Evolutionary conservation across 1,284 basidiomycete genomes (phyloP), one percentile per base, ranked within the genome.

Genomic region (Ceraceosorus guamensis): DNA sequence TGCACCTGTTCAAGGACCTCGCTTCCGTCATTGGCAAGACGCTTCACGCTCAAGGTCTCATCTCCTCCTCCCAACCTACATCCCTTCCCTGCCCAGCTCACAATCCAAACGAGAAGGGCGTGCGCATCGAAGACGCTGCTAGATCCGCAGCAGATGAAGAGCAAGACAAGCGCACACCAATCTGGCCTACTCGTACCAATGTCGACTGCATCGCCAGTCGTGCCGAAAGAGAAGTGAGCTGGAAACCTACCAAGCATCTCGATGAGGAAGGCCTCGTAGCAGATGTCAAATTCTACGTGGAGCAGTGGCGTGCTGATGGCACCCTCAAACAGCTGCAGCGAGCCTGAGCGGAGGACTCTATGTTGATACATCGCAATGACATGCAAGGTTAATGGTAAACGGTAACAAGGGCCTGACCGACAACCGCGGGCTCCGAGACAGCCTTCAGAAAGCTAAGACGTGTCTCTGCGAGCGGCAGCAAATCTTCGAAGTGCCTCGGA

Each of bases 161-260:
- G 37, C 33, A 41, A 6, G 57, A 57, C n/a, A 31, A 45, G n/a
- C 31, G 41, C 11, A 52, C 58, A 10, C 58, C 58, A n/a, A 46
- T 10, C n/a, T 60, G 58, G 58, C 58, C 58, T 6, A 57, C 55
- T 46, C 50, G 58, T 4, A 60, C 58, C 10, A 53, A 44, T 47
- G 33, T 33, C 24, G 37, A 52, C 5, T 56, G 55, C 34, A 31
- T 46, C 14, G 13, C 55, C 16, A 35, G 16, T 16, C 45, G 58
- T n/a, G 58, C 37, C 2, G 6, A 58, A 14, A 11, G 24, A 13
- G 48, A 56, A 24, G 44, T 60, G n/a, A 50, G 56, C 11, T 60
- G 58, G 58, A n/a, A 34, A 8, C 33, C 56, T 16, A 46, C 24
- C 16, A 32, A 31, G 13, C 24, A 11, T 16, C 55, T 47, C 44